phyloP scores from a whole-genome alignment of 305 asterid genomes.

The Lippia alba region DNA sequence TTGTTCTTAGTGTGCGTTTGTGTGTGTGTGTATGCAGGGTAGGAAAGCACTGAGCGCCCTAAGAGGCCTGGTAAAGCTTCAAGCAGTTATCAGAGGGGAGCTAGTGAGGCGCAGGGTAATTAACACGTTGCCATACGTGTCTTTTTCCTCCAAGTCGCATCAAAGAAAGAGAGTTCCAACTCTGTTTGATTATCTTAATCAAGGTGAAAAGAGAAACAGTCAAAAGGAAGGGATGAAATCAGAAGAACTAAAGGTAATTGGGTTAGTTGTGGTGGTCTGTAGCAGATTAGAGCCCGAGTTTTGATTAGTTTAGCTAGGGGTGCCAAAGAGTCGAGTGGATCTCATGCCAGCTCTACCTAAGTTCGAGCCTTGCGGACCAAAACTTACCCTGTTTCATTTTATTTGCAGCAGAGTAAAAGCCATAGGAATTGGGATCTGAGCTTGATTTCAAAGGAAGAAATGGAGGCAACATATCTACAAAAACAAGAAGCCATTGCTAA shows the following conservation, averaged over 20 bases:
- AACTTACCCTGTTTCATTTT: not conserved
- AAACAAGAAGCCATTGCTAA: constrained; percentile 67
- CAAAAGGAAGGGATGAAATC: constrained; percentile 43
- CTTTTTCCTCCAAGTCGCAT: constrained; percentile 32
- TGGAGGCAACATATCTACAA: constrained; percentile 56
- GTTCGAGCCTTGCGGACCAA: no score
- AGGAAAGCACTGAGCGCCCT: constrained; percentile 82
- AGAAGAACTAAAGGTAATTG: constrained; percentile 55
- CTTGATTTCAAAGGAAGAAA: constrained; percentile 53
- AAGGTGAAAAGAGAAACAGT: constrained; percentile 54
- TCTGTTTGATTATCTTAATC: constrained; percentile 47
- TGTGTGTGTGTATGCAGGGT: constrained; percentile 51
- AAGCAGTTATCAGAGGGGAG: constrained; percentile 85
- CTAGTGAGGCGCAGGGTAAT: constrained; percentile 57
- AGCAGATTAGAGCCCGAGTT: no score
- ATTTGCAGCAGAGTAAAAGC: constrained; percentile 50
- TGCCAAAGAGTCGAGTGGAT: no score
- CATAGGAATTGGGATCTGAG: constrained; percentile 67
- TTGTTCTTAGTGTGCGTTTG: no score
- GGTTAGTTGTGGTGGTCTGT: not conserved
- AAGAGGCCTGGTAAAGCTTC: constrained; percentile 83
- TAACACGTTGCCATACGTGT: constrained; percentile 36
- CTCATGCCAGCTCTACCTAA: no score
- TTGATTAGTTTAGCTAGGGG: no score
- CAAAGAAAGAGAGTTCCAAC: constrained; percentile 48